These are phyloP conservation scores for Hypoxylon rickii DNA, from an alignment of 495 filamentous ascomycete genomes.

Conservation along the genomic window DNA sequence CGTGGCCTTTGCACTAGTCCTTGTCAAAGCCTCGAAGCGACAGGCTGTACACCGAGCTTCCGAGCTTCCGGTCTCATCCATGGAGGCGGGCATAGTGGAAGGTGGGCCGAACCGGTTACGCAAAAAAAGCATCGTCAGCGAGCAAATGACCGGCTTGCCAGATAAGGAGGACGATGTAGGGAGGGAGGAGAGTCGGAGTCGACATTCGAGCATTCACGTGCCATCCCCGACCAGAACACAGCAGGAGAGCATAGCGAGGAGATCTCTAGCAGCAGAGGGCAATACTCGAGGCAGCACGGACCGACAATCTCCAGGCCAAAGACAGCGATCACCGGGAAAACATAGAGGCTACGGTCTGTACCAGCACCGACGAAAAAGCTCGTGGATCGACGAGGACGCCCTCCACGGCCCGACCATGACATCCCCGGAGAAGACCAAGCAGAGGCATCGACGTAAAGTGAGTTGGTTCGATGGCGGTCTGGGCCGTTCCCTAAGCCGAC, in stretches of 20 bases:
- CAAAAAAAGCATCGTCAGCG: slow-evolving; percentile 28
- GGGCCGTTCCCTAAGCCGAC: slow-evolving; percentile 32
- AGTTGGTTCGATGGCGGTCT: slow-evolving; percentile 31
- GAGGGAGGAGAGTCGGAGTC: slow-evolving; percentile 18
- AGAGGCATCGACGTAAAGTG: slow-evolving; percentile 20
- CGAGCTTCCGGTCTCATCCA: not conserved
- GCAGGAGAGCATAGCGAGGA: slow-evolving; percentile 5
- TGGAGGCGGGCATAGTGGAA: slow-evolving; percentile 11
- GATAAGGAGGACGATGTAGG: slow-evolving; percentile 25
- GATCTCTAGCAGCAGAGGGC: slow-evolving; percentile 1
- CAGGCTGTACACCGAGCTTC: slow-evolving; percentile 5
- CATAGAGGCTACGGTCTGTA: slow-evolving; percentile 31
- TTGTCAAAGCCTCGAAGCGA: slow-evolving; percentile 27
- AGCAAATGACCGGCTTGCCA: not conserved
- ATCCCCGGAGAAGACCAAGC: slow-evolving; percentile 21
- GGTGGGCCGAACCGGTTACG: slow-evolving; percentile 21
- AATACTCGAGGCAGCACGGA: slow-evolving; percentile 6
- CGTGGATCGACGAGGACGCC: slow-evolving; percentile 51
- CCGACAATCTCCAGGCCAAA: not conserved
- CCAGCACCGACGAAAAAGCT: slow-evolving; percentile 34
- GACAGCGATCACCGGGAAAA: slow-evolving; percentile 30
- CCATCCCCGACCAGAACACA: slow-evolving; percentile 7
- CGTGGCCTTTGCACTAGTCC: slow-evolving; percentile 21
- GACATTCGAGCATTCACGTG: slow-evolving; percentile 17
- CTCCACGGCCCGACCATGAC: slow-evolving; percentile 45